phyloP scores from a whole-genome alignment of 208 protist species.

The Acanthamoeba sp. region DNA sequence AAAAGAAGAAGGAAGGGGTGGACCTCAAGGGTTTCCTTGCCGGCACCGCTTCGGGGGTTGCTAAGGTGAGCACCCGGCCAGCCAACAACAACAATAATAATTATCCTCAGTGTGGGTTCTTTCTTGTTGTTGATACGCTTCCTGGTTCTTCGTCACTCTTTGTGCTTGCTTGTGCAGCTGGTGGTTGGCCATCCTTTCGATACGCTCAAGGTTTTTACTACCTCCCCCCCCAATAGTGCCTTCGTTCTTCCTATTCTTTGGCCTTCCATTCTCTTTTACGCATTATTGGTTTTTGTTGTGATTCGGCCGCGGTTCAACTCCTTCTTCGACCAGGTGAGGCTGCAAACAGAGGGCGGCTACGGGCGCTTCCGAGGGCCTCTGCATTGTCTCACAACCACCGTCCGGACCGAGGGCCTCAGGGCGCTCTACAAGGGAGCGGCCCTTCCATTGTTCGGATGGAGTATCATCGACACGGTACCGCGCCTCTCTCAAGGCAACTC shows the following conservation, averaged over 20 bases:
- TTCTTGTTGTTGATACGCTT: neutral
- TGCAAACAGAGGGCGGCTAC: slow-evolving; percentile 70
- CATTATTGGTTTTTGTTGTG: no score
- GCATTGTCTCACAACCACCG: slow-evolving; percentile 64
- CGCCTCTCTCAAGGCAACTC: neutral
- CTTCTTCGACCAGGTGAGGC: slow-evolving; percentile 54
- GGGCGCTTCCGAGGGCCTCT: slow-evolving; percentile 59
- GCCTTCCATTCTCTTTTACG: neutral
- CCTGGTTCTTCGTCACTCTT: neutral
- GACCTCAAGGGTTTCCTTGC: slow-evolving; percentile 50
- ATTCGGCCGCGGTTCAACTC: no score
- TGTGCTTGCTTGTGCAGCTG: neutral
- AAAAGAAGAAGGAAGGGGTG: slow-evolving; percentile 13
- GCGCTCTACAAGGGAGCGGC: slow-evolving; percentile 68
- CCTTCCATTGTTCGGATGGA: slow-evolving; percentile 66
- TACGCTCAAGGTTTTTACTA: slow-evolving; percentile 68
- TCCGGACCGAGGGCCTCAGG: slow-evolving; percentile 33
- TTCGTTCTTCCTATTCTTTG: slow-evolving; percentile 42
- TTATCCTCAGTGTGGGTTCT: neutral
- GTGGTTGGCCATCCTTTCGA: slow-evolving; percentile 65
- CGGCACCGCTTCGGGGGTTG: slow-evolving; percentile 34
- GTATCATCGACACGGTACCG: slow-evolving; percentile 59
- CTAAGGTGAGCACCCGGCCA: neutral
- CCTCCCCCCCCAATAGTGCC: neutral
- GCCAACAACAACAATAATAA: neutral